Evolutionary conservation across 1,139 yeast genomes (phyloP), one percentile per base, ranked within the genome.

Genomic region (Candida tetrigidarum): DNA sequence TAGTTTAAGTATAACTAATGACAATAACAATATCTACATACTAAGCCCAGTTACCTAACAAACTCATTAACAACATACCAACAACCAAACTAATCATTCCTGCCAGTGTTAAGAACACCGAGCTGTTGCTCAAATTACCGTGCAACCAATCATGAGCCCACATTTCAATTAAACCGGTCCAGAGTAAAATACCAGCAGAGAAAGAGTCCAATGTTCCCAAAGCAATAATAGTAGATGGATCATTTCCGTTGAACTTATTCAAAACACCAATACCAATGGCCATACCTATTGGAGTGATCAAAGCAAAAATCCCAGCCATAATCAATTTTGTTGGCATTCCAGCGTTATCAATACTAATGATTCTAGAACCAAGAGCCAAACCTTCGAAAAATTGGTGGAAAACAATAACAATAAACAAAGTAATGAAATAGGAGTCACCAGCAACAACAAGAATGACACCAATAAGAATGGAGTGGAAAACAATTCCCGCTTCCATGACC

Each of bases 301-400:
- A 41, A 5, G 65, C 58, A 51, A 65, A 69, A 4, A 56, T 62
- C 4, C 59, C 45, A 1, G 72, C 62, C 45, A 71, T 59, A 16
- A 61, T 18, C 12, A 62, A 49, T 45, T 58, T 63, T 19, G 54
- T 50, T 45, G 57, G 57, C 25, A 51, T 41, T n/a, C 49, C 45
- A 0, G 73, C 68, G 71, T 73, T 68, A 16, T 54, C 57, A n/a
- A 69, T 62, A 12, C 62, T 53, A 3, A 71, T 68, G 39, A 71
- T 63, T 37, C 76, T 54, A 1, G 75, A 59, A 4, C 76, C 76
- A 39, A 71, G 58, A 1, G 75, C 76, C 43, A 71, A 57, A 12
- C 76, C 77, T 54, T 71, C 76, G 42, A 71, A 70, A 49, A 69
- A 57, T 52, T 71, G 77, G 47, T 71, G 77, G 58, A 71, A 71